These are phyloP conservation scores for Cladorrhinum sp. DNA, from an alignment of 2,329 filamentous ascomycete genomes.

Conservation along the genomic window DNA sequence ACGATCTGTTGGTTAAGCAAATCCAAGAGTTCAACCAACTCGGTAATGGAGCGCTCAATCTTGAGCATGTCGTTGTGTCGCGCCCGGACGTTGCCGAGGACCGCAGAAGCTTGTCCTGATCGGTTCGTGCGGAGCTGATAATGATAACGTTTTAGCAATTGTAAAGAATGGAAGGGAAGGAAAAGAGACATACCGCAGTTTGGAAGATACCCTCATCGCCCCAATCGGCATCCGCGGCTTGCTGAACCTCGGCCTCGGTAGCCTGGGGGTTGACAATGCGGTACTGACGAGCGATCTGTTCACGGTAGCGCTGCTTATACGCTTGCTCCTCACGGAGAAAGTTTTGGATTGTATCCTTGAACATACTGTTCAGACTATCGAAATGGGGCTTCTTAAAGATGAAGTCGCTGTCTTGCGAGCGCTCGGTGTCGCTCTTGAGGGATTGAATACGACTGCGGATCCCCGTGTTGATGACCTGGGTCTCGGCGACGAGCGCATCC, in stretches of 20 bases:
- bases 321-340: constrained; percentile 69
- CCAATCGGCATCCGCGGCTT: constrained; percentile 70
- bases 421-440: constrained; percentile 67
- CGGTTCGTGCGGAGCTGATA: constrained; percentile 70
- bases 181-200: constrained; percentile 61
- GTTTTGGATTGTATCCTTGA: constrained; percentile 67
- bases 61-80: constrained; percentile 80
- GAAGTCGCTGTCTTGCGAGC: constrained; percentile 59
- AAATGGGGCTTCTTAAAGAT: constrained; percentile 68
- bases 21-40: constrained; percentile 68
- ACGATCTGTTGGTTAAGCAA: constrained; percentile 73
- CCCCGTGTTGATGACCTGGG: constrained; percentile 68
- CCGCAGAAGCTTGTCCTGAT: constrained; percentile 67
- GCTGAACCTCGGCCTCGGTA: constrained; percentile 66
- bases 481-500: constrained; percentile 66
- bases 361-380: constrained; percentile 66
- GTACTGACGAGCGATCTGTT: constrained; percentile 78
- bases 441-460: constrained; percentile 78
- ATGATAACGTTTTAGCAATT: constrained; percentile 8
- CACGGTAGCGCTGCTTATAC: constrained; percentile 69
- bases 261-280: constrained; percentile 79
- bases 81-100: constrained; percentile 74
- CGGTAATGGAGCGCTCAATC: constrained; percentile 71
- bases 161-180: not conserved
- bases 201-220: constrained; percentile 79